Evolutionary conservation across 2,329 filamentous ascomycete genomes (phyloP), one percentile per base, ranked within the genome.

Genomic region (Botryotinia calthae): DNA sequence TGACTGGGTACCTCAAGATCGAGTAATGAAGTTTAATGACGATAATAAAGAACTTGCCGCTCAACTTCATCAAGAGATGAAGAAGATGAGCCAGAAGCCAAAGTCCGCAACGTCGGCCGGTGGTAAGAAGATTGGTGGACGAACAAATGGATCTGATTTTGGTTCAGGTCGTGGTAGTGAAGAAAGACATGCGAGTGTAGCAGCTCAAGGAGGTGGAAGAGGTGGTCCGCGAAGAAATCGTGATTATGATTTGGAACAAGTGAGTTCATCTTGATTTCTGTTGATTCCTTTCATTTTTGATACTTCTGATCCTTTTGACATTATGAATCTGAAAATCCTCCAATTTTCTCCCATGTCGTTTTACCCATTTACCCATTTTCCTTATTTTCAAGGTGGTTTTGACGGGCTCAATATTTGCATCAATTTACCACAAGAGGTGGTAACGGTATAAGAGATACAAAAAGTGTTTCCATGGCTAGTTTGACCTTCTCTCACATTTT

Each of bases 1-100:
- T 84, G 96, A 99, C 84, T 98, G 95, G 95, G 96, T 98, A 62
- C 89, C 93, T 34, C 91, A 94, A 82, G 95, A 98, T 82, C 93
- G 96, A 77, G 91, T 99, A 74, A 91, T 95, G 80, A 98, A 98
- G 84, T 92, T 95, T 81, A 97, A 91, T 69, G 94, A 97, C 72
- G 96, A 98, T 84, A 98, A 98, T 84, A 93, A 93, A 80, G 94
- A 97, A 81, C 88, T 99, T 54, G 94, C 95, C 34, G 86, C 86
- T 72, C 91, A 92, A 82, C 86, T 95, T 44, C 87, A 90, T 78
- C 87, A 89, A 73, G 91, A 94, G 82, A 86, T 90, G 83, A 90
- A 79, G 73, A 70, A 82, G 81, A 77, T 83, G 81, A 69, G 82
- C 80, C 72, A 81, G 75, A 77, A 80, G 73, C 65, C 79, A 75